Base-by-base conservation (phyloP, 1,284 basidiomycete genomes). In the Cystobasidiaceae sp. region DNA sequence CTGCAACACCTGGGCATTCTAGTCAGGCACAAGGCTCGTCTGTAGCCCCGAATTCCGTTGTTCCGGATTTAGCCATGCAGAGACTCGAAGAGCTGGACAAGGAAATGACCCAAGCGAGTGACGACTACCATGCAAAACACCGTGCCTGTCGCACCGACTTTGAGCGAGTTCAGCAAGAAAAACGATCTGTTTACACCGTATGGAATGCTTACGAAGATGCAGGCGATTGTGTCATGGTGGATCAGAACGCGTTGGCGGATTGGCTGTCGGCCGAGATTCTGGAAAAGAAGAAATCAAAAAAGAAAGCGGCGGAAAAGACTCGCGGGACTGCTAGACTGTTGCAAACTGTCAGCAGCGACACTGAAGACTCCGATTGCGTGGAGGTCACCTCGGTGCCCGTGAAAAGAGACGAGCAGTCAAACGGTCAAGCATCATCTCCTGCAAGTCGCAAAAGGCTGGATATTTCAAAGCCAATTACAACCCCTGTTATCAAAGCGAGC, bases 151-250 rank as follows among this genome's bases (percentile, higher is more conserved):
- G 67, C 68, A 73, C 69, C 13, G 75, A 71, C 2, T 88, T 89
- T 70, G 71, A 80, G 21, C 76, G 79, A 62, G 73, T 82, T 54
- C 80, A 85, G 46, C 73, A 76, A 17, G 80, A 78, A 60, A 83
- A 89, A 64, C 80, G 79, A 74, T 78, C 81, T 34, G 82, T 90
- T 8, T 89, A 85, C 75, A 79, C 71, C 1, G 78, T 75, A 33
- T 91, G 89, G 89, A 79, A 81, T 67, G 71, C 84, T 2, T 71
- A 76, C 19, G 79, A 80, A 6, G 76, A 81, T 23, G 80, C 84
- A 76, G 85, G 88, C 83, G 80, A 82, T 17, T 81, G 79, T 9
- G 76, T 84, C 7, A 79, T 90, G 39, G 80, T 85, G 28, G 84
- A 84, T 71, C 81, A 81, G 67, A 77, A 81, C 64, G 81, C 82